Percentiles rank a stretch among this genome's conserved stretches.
These are phyloP conservation scores for Trichosporon asahii DNA, from an alignment of 1,284 basidiomycete genomes.

Conservation along the genomic window DNA sequence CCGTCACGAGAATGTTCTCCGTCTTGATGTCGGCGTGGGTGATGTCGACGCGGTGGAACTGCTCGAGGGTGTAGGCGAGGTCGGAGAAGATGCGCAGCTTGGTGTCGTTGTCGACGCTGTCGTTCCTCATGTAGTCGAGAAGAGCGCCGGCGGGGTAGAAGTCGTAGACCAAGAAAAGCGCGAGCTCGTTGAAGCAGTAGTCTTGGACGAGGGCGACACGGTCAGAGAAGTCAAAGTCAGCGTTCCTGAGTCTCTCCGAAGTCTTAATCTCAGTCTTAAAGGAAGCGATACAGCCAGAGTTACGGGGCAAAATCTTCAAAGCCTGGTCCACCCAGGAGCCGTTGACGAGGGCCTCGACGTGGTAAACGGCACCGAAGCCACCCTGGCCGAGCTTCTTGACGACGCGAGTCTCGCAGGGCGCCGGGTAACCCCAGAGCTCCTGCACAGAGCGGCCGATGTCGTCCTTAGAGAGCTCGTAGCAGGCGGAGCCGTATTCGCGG, in stretches of 20 bases:
- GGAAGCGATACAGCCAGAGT: not conserved
- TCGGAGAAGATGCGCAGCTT: not conserved
- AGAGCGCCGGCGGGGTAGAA: not conserved
- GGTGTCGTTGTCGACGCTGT: not conserved
- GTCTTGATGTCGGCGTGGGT: not conserved
- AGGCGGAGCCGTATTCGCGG: not conserved
- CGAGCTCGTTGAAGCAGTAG: not conserved
- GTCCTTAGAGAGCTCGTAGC: not conserved
- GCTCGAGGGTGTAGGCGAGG: not conserved
- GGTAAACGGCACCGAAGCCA: not conserved
- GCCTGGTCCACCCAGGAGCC: not conserved
- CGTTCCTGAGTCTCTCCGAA: not conserved
- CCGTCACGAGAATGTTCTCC: not conserved
- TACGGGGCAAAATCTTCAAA: not conserved
- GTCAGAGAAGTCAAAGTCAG: not conserved
- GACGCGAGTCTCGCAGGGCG: not conserved
- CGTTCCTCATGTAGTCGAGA: not conserved
- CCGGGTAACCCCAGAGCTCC: not conserved
- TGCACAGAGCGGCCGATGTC: not conserved
- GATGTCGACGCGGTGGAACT: not conserved
- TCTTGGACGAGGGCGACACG: not conserved
- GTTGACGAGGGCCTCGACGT: not conserved
- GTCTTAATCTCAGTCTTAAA: not conserved
- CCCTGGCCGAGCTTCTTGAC: not conserved
- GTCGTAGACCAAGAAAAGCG: not conserved